Conservation (phyloP, 495 filamentous ascomycete species). For the Clavariopsis aquatica region DNA sequence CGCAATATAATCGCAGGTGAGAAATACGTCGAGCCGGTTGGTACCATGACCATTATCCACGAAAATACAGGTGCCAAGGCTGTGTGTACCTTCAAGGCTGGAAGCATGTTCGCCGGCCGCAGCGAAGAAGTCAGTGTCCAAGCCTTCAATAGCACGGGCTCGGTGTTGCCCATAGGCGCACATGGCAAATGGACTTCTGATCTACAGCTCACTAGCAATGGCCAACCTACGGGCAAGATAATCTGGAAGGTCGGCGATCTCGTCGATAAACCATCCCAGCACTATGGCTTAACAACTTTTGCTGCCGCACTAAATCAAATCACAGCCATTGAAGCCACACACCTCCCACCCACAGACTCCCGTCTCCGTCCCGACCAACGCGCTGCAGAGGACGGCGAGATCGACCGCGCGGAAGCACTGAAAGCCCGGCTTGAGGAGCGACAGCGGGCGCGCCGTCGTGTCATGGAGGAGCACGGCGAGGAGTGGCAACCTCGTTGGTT, state of each 20-base stretch:
- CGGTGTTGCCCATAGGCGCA: conserved; percentile 61
- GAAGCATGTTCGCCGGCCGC: conserved; percentile 94
- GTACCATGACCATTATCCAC: conserved; percentile 76
- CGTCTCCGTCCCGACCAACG: conserved; percentile 88
- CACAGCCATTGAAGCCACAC: conserved; percentile 71
- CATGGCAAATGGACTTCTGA: conserved; percentile 81
- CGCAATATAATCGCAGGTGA: conserved; percentile 97
- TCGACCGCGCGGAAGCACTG: conserved; percentile 80
- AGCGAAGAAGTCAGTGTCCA: conserved; percentile 85
- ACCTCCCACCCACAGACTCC: conserved; percentile 76
- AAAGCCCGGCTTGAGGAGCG: conserved; percentile 83
- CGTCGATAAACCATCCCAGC: conserved; percentile 70
- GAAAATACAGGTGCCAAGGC: conserved; percentile 80
- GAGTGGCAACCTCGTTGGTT: conserved; percentile 81
- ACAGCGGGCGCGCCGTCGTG: conserved; percentile 73
- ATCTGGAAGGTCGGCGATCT: conserved; percentile 77
- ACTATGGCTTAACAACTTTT: conserved; percentile 86
- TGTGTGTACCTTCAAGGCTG: conserved; percentile 80
- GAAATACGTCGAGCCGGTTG: conserved; percentile 96
- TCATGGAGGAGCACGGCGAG: conserved; percentile 71
- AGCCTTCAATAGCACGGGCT: conserved; percentile 64
- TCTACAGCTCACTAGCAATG: conserved; percentile 60
- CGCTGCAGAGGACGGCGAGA: conserved; percentile 75
- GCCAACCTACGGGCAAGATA: conserved; percentile 52
- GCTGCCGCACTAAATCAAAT: conserved; percentile 87